These are phyloP conservation scores for Sisymbrium irio DNA, from an alignment of 345 rosid species.

Conservation along the genomic window DNA sequence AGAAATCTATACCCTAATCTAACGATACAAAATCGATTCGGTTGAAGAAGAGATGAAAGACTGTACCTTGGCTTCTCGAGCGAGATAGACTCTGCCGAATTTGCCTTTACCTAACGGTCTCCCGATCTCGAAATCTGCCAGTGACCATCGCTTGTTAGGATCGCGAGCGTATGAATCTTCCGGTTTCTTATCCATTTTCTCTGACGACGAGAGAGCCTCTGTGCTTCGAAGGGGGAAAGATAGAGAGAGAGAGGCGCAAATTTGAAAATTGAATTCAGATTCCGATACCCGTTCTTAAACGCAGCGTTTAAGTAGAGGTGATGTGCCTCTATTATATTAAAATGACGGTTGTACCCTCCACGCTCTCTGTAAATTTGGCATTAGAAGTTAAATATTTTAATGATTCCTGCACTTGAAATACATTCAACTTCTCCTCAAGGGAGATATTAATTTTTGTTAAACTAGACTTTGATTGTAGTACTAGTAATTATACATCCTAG, in stretches of 20 bases:
- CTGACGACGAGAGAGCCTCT: not conserved
- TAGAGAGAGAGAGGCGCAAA: not conserved
- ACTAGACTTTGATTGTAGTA: not conserved
- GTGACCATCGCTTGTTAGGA: conserved; percentile 50
- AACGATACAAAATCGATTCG: not conserved
- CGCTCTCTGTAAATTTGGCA: not conserved
- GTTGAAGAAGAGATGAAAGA: not conserved
- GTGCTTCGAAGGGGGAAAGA: not conserved
- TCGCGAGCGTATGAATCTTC: not conserved
- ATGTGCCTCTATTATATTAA: not conserved
- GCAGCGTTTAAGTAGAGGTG: not conserved
- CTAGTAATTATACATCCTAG: not conserved
- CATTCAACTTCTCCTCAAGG: too few species aligned
- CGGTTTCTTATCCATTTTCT: conserved; percentile 26
- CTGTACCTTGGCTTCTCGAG: conserved; percentile 69
- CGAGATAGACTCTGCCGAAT: conserved; percentile 89
- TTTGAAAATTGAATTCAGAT: conserved; percentile 3
- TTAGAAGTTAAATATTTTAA: too few species aligned
- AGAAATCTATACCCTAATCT: not conserved
- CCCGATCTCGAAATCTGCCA: conserved; percentile 83
- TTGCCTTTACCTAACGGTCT: conserved; percentile 86
- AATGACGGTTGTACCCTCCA: not conserved
- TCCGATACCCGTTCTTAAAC: not conserved
- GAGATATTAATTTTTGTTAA: too few species aligned
- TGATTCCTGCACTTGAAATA: not conserved